A percentile compares a stretch with the other conserved stretches of the same genome.
Conservation (phyloP, 306 rosid species). For the Mimosa bimucronata region DNA sequence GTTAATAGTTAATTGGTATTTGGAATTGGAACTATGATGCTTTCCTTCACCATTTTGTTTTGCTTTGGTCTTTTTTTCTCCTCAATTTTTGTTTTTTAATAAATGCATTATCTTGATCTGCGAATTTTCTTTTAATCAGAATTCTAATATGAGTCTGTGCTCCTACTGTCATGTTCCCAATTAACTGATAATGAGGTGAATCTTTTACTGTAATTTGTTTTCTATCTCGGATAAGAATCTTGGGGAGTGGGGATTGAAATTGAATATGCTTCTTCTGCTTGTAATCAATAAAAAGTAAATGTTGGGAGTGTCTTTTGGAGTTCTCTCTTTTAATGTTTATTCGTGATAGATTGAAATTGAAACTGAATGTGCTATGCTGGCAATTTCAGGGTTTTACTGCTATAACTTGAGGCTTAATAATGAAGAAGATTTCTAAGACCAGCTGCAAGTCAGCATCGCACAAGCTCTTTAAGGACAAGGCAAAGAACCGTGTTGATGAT, state of each 20-base stretch:
- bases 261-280: constrained; percentile 35
- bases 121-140: not conserved
- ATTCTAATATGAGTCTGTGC: not conserved
- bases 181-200: constrained; percentile 24
- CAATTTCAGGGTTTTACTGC: constrained; percentile 43
- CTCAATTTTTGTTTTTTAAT: not conserved
- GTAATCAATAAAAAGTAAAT: constrained; percentile 25
- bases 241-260: constrained; percentile 15
- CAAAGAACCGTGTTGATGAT: constrained; percentile 86
- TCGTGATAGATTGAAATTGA: constrained; percentile 25
- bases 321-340: constrained; percentile 6
- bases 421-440: constrained; percentile 80
- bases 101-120: constrained; percentile 11
- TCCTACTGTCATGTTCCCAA: not conserved
- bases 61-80: not conserved
- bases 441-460: constrained; percentile 84
- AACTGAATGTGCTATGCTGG: constrained; percentile 21
- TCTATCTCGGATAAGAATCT: constrained; percentile 2
- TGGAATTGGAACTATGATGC: constrained; percentile 17
- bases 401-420: constrained; percentile 39
- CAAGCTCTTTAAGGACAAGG: constrained; percentile 81
- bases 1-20: constrained; percentile 5
- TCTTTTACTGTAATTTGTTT: constrained; percentile 28
- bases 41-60: constrained; percentile 31
- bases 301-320: constrained; percentile 19